phyloP scores from a whole-genome alignment of 495 filamentous ascomycete species.

The Bacidia gigantensis region DNA sequence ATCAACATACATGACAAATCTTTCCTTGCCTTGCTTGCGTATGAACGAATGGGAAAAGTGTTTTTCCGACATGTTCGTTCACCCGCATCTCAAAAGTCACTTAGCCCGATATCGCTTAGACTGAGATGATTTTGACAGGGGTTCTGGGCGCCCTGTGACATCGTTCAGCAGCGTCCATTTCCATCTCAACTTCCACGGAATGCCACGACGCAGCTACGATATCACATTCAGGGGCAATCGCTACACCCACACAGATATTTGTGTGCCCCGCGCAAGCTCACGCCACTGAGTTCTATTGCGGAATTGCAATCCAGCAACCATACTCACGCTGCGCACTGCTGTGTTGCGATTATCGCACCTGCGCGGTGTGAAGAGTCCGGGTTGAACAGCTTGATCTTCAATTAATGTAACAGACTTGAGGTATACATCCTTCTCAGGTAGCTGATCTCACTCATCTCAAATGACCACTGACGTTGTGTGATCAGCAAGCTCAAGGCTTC shows the following conservation, averaged over 20 bases:
- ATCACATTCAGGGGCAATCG: neutral
- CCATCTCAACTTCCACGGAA: neutral
- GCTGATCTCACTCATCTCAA: neutral
- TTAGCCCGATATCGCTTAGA: neutral
- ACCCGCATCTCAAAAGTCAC: neutral
- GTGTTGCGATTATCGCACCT: neutral
- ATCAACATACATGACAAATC: too few relatives aligned
- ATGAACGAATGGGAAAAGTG: too few relatives aligned
- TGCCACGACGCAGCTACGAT: neutral
- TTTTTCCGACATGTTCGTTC: neutral
- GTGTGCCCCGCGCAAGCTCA: neutral
- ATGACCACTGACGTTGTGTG: neutral
- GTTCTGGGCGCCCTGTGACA: neutral
- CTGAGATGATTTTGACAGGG: neutral
- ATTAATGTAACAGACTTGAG: neutral
- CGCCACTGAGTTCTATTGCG: neutral
- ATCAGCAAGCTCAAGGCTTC: neutral
- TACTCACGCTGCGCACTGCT: neutral
- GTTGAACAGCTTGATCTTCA: neutral
- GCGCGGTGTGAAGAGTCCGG: neutral
- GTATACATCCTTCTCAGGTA: neutral
- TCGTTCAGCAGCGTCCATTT: neutral
- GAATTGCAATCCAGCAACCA: neutral
- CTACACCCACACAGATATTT: neutral
- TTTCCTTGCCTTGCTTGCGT: too few relatives aligned